phyloP scores from a whole-genome alignment of 305 asterid genomes.

The Caryopteris hybrid region DNA sequence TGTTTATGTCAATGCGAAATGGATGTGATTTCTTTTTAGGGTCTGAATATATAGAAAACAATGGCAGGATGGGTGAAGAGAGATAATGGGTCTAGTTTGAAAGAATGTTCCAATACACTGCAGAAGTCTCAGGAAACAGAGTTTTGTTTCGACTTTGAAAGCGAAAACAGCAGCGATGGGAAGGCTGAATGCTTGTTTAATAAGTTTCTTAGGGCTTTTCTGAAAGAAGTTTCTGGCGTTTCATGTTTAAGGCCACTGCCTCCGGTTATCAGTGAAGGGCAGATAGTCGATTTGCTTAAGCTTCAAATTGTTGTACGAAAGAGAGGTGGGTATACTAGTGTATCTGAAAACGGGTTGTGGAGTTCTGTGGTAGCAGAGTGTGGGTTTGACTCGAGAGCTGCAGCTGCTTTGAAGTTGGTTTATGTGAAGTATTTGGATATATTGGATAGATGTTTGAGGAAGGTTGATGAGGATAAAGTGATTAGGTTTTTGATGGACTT shows the following conservation, averaged over 20 bases:
- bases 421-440: constrained; percentile 49
- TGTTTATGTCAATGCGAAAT: constrained; percentile 6
- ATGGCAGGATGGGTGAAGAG: constrained; percentile 67
- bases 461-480: constrained; percentile 16
- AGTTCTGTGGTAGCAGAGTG: constrained; percentile 43
- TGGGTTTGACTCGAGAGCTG: constrained; percentile 35
- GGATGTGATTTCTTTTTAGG: constrained; percentile 35
- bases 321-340: constrained; percentile 43
- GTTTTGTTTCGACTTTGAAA: constrained; percentile 2
- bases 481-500: constrained; percentile 36
- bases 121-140: constrained; percentile 10
- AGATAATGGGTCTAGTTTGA: constrained; percentile 39
- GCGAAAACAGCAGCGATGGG: background rate
- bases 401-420: constrained; percentile 54
- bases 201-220: constrained; percentile 29
- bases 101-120: constrained; percentile 21
- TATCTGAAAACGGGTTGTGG: constrained; percentile 43
- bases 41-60: constrained; percentile 30
- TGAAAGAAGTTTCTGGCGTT: constrained; percentile 26
- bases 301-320: constrained; percentile 42
- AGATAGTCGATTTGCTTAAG: constrained; percentile 49
- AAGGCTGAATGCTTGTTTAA: constrained; percentile 30
- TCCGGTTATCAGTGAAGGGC: constrained; percentile 52
- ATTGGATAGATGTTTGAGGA: constrained; percentile 39
- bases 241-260: constrained; percentile 46